Evolutionary conservation across 208 protist species (phyloP).

Genomic region (Leptomonas seymouri): DNA sequence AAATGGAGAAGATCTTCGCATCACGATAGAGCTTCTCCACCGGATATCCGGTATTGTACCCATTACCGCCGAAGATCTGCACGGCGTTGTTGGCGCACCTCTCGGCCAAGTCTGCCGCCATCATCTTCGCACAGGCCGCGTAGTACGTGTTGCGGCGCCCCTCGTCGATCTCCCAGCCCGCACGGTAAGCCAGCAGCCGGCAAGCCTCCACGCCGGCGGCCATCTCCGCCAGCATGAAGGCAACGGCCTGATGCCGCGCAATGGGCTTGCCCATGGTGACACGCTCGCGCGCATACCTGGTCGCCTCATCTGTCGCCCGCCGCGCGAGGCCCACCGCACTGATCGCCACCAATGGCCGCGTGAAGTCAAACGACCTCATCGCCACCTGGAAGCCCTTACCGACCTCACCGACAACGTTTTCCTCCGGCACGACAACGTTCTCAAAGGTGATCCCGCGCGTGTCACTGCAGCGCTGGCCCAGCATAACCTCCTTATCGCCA

Average conservation of each 20-base stretch:
- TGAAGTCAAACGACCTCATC: conserved; percentile 91
- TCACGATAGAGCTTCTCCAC: conserved; percentile 95
- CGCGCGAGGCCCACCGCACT: conserved; percentile 84
- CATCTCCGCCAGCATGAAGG: conserved; percentile 93
- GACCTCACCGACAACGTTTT: conserved; percentile 71
- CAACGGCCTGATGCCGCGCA: conserved; percentile 82
- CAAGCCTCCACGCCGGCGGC: conserved; percentile 84
- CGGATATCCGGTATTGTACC: conserved; percentile 94
- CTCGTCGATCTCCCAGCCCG: conserved; percentile 82
- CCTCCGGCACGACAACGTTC: conserved; percentile 86
- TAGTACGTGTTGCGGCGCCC: conserved; percentile 88
- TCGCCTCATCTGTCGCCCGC: conserved; percentile 84
- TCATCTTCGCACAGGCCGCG: conserved; percentile 86
- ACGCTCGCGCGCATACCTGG: conserved; percentile 72
- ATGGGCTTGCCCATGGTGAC: conserved; percentile 89
- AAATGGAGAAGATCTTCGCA: conserved; percentile 94
- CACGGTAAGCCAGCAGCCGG: conserved; percentile 70
- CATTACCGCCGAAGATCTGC: conserved; percentile 93
- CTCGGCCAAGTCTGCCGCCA: conserved; percentile 77
- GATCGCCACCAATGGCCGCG: conserved; percentile 80
- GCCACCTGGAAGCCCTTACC: conserved; percentile 89
- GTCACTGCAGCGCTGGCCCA: conserved; percentile 93
- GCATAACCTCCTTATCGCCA: conserved; percentile 89
- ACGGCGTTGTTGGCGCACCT: conserved; percentile 76
- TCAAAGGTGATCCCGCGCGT: conserved; percentile 92